A percentile compares a stretch with the other conserved stretches of the same genome.
Conservation (phyloP, 805 yeast species). For the Candida ulmi region DNA sequence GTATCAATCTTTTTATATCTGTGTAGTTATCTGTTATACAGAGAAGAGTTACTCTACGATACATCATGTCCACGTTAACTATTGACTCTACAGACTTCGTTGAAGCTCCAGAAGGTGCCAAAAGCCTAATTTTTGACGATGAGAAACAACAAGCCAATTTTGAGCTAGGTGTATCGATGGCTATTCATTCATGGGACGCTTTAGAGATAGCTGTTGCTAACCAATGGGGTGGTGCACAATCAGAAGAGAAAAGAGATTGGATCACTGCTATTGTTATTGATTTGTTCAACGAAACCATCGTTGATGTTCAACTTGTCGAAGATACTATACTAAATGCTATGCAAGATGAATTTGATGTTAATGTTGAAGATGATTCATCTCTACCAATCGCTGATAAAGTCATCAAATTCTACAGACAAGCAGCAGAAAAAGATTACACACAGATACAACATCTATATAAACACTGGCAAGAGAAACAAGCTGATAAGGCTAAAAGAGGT, state of each 20-base stretch:
- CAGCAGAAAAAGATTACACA: slow-evolving; percentile 44
- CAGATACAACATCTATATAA: slow-evolving; percentile 55
- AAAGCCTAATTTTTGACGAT: slow-evolving; percentile 39
- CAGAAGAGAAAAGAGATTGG: slow-evolving; percentile 94
- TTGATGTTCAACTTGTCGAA: slow-evolving; percentile 77
- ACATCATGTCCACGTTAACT: slow-evolving; percentile 5
- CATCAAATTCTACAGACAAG: slow-evolving; percentile 60
- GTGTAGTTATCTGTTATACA: no score
- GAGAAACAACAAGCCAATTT: slow-evolving; percentile 76
- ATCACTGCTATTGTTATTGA: slow-evolving; percentile 77
- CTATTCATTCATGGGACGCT: slow-evolving; percentile 86
- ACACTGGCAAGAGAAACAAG: slow-evolving; percentile 52
- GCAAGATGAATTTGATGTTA: slow-evolving; percentile 91
- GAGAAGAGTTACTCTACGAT: background rate
- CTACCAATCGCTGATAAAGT: slow-evolving; percentile 64
- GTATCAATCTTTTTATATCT: no score
- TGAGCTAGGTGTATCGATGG: slow-evolving; percentile 91
- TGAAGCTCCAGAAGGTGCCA: slow-evolving; percentile 40
- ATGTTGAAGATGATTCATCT: slow-evolving; percentile 86
- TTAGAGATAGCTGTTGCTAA: slow-evolving; percentile 84
- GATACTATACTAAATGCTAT: slow-evolving; percentile 82
- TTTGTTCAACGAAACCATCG: slow-evolving; percentile 58
- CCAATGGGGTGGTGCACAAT: slow-evolving; percentile 93
- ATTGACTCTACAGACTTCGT: slow-evolving; percentile 44
- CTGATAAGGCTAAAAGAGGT: slow-evolving; percentile 32